These are phyloP conservation scores for Friedmanniomyces simplex DNA, from an alignment of 495 filamentous ascomycete genomes.

Conservation along the genomic window DNA sequence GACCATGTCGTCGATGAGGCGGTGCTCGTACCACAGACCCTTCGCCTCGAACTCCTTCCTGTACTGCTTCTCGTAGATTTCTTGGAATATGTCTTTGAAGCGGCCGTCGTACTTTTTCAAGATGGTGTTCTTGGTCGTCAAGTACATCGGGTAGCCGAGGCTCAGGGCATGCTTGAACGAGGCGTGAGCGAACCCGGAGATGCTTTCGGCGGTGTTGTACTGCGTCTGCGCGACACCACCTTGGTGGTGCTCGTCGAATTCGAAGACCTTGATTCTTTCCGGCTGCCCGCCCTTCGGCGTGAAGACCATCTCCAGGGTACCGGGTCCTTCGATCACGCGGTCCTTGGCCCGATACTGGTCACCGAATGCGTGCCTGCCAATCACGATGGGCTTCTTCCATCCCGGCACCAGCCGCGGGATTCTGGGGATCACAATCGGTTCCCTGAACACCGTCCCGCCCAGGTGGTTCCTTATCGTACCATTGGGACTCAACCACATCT, in stretches of 20 bases:
- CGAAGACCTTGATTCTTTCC: constrained; percentile 76
- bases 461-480: constrained; percentile 95
- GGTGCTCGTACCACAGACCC: constrained; percentile 97
- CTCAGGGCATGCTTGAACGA: constrained; percentile 87
- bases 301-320: constrained; percentile 87
- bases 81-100: constrained; percentile 99
- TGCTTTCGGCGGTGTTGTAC: constrained; percentile 97
- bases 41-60: constrained; percentile 78
- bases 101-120: constrained; percentile 95
- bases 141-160: constrained; percentile 83
- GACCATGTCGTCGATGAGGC: constrained; percentile 98
- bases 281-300: constrained; percentile 75
- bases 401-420: constrained; percentile 88
- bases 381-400: constrained; percentile 98
- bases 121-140: constrained; percentile 99
- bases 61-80: constrained; percentile 82
- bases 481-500: constrained; percentile 99
- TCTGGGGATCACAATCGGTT: constrained; percentile 88
- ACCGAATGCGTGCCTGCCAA: constrained; percentile 95
- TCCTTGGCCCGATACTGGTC: constrained; percentile 98
- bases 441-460: constrained; percentile 94
- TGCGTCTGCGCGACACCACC: constrained; percentile 85
- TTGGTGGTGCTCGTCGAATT: constrained; percentile 57
- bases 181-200: constrained; percentile 86
- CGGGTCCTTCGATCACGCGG: constrained; percentile 64